A percentile compares a stretch with the other conserved stretches of the same genome.
phyloP scores from a whole-genome alignment of 75 land plant species.

The Picea sitchensis region DNA sequence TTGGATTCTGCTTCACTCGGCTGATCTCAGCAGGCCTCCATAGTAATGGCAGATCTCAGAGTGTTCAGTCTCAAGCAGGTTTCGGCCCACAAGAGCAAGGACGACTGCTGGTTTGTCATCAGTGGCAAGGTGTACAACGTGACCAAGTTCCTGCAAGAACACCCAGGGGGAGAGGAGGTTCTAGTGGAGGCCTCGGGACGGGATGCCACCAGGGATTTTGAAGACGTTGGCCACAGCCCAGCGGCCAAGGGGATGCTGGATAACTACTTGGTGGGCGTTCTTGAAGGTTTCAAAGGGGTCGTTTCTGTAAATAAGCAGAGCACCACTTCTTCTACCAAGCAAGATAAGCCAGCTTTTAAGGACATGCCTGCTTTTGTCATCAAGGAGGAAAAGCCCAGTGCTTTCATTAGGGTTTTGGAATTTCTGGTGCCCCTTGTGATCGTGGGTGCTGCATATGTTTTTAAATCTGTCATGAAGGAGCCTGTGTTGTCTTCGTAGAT shows the following conservation, averaged over 20 bases:
- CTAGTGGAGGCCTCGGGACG: slow-evolving; percentile 28
- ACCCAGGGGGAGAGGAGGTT: slow-evolving; percentile 41
- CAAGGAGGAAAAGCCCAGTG: slow-evolving; percentile 20
- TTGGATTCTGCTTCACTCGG: too few relatives aligned
- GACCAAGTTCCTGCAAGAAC: slow-evolving; percentile 35
- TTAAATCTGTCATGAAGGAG: slow-evolving; percentile 3
- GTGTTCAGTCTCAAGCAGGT: slow-evolving; percentile 21
- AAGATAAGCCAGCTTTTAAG: slow-evolving; percentile 6
- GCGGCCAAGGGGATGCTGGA: slow-evolving; percentile 22
- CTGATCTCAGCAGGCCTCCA: too few relatives aligned
- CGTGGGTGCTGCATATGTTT: slow-evolving; percentile 19
- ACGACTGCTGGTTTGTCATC: slow-evolving; percentile 57
- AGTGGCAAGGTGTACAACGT: slow-evolving; percentile 42
- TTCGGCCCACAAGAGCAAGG: slow-evolving; percentile 25
- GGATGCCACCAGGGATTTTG: slow-evolving; percentile 34
- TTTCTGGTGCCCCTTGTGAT: slow-evolving; percentile 26
- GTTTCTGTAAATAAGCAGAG: too few relatives aligned
- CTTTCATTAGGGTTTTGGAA: slow-evolving; percentile 20
- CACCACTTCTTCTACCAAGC: slow-evolving; percentile 11
- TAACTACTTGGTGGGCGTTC: slow-evolving; percentile 17
- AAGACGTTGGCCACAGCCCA: slow-evolving; percentile 30
- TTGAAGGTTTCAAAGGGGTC: slow-evolving; percentile 2
- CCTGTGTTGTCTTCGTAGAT: neutral
- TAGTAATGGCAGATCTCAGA: neutral
- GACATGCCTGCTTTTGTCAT: slow-evolving; percentile 34